Conservation (phyloP, 176 grass and related monocot species). For the Phoenix roebelenii region DNA sequence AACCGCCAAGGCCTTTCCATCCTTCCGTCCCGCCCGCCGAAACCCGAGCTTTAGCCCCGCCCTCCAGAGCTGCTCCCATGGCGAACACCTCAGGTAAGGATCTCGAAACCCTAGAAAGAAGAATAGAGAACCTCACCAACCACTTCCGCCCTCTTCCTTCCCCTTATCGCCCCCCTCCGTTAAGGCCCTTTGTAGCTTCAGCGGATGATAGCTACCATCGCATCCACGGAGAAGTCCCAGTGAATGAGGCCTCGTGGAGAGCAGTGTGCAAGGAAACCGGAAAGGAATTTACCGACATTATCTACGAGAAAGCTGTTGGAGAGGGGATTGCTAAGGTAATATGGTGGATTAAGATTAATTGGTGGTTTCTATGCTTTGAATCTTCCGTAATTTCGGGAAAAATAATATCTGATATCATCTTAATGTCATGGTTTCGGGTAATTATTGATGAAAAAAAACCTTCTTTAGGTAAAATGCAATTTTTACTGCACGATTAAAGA, state of each 20-base stretch:
- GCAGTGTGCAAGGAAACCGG: slow-evolving; percentile 43
- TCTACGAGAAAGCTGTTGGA: slow-evolving; percentile 74
- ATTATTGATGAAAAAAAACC: no score
- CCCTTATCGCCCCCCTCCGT: slow-evolving; percentile 7
- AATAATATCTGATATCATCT: no score
- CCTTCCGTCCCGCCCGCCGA: no score
- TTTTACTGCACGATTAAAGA: no score
- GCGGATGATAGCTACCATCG: slow-evolving; percentile 49
- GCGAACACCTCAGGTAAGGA: slow-evolving; percentile 9
- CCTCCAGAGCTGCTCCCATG: slow-evolving; percentile 7
- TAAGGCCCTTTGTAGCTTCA: slow-evolving; percentile 18
- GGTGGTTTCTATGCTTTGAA: no score
- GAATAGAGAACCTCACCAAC: slow-evolving; percentile 44
- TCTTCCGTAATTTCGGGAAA: no score
- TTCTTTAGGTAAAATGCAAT: no score
- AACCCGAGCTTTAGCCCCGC: no score
- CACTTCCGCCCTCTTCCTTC: slow-evolving; percentile 38
- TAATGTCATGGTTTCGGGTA: no score
- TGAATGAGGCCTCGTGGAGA: slow-evolving; percentile 51
- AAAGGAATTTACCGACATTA: slow-evolving; percentile 64
- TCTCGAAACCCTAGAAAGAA: slow-evolving; percentile 30
- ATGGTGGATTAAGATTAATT: no score
- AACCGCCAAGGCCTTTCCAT: no score
- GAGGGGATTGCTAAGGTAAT: slow-evolving; percentile 88
- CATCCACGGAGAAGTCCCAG: slow-evolving; percentile 55